Base-by-base conservation (phyloP, 495 filamentous ascomycete species). In the Penicillium diatomitis region DNA sequence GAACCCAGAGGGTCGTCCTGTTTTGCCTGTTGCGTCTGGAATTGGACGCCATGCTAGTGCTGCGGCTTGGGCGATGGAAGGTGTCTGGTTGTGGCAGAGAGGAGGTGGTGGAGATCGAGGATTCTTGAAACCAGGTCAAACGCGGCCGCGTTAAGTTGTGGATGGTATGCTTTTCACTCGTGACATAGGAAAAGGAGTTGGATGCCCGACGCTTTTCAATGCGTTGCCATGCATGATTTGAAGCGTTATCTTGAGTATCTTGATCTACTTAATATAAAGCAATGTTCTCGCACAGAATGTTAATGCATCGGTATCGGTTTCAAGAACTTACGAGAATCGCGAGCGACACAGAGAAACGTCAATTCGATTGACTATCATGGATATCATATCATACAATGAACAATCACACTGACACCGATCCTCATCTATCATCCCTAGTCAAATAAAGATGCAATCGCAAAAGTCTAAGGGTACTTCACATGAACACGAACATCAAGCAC, bases 21-120 rank as follows among this genome's bases (percentile, higher is more conserved):
- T 9, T 7, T 7, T 36, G 37, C 60, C 58, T 34, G 42, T 53
- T 38, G 60, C 54, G 3, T 63, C 60, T 2, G 57, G 65, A n/a
- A 56, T 70, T 54, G 68, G 71, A 7, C 72, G 72, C 28, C 73
- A 85, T 72, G 65, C 76, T 41, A 82, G 85, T 58, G 83, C 84
- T 20, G 79, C 81, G 55, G 81, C 82, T 2, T 92, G 87, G 78
- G 92, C 92, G 34, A 80, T 82, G 12, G 92, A 98, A 67, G 90
- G 90, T 30, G 69, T 96, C 32, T 96, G 92, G 91, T 61, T 95
- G 38, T 92, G 86, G 78, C 81, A 88, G 70, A 87, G 83, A 68
- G 87, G 88, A 0, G 88, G 88, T 0, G 79, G 75, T 68, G 71
- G 70, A 42, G 68, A 75, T 50, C 61, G 70, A 4, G 70, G 69